Conservation (phyloP, 2,329 filamentous ascomycete species). For the Stylonectria norvegica region DNA sequence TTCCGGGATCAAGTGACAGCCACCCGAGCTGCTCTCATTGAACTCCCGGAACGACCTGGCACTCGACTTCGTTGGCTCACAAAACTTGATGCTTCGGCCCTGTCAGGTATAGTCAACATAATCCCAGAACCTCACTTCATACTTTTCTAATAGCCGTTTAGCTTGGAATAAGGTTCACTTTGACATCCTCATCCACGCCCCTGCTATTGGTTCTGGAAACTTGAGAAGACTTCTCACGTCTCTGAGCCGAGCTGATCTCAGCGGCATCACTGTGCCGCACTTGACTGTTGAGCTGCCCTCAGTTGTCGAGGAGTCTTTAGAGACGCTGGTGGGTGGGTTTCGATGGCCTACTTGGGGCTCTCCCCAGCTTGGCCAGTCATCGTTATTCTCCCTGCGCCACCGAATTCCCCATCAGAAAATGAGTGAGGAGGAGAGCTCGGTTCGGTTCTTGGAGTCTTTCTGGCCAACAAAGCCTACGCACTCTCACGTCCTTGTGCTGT, state of each 20-base stretch:
- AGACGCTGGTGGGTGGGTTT: slow-evolving; percentile 60
- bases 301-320: slow-evolving; percentile 62
- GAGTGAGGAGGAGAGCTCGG: slow-evolving; percentile 66
- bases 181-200: slow-evolving; percentile 80
- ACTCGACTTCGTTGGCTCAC: slow-evolving; percentile 73
- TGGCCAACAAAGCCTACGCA: slow-evolving; percentile 65
- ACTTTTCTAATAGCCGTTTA: slow-evolving; percentile 29
- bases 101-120: slow-evolving; percentile 53
- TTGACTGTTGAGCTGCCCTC: slow-evolving; percentile 82
- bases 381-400: slow-evolving; percentile 67
- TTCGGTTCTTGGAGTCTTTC: slow-evolving; percentile 80
- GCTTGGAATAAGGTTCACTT: slow-evolving; percentile 76
- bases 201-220: slow-evolving; percentile 66
- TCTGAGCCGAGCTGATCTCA: slow-evolving; percentile 71
- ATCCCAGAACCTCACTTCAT: slow-evolving; percentile 14
- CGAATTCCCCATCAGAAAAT: slow-evolving; percentile 61
- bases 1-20: slow-evolving; percentile 53
- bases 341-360: slow-evolving; percentile 58
- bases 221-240: slow-evolving; percentile 75
- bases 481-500: slow-evolving; percentile 80
- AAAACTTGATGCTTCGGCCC: slow-evolving; percentile 67
- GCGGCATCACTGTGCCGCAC: slow-evolving; percentile 64
- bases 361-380: slow-evolving; percentile 40
- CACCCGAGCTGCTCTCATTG: slow-evolving; percentile 63
- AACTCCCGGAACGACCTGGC: slow-evolving; percentile 62